A percentile compares a stretch with the other conserved stretches of the same genome.
These are phyloP conservation scores for Guillardia theta DNA, from an alignment of 78 protist species.

Conservation along the genomic window DNA sequence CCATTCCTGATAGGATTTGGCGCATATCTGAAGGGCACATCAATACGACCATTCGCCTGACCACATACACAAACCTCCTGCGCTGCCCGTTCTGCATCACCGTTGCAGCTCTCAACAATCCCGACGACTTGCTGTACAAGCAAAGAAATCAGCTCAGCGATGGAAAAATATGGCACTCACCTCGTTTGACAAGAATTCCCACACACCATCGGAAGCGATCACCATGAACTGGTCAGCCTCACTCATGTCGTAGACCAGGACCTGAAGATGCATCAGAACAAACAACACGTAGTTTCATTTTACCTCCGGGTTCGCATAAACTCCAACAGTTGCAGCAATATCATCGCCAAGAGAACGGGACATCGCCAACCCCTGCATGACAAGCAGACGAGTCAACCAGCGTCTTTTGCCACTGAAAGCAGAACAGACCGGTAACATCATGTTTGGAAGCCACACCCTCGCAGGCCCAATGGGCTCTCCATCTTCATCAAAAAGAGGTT, in stretches of 20 bases:
- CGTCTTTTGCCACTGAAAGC: too few species aligned
- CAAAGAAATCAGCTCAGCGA: too few species aligned
- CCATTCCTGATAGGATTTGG: background rate
- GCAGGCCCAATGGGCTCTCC: constrained; percentile 15
- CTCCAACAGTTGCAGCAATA: constrained; percentile 7
- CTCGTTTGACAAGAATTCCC: background rate
- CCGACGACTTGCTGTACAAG: background rate
- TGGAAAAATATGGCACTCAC: too few species aligned
- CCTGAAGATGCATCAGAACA: too few species aligned
- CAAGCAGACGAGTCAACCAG: too few species aligned
- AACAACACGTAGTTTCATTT: too few species aligned
- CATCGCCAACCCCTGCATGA: constrained; percentile 33
- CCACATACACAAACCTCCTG: too few species aligned
- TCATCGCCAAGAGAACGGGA: background rate
- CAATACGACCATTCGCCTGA: too few species aligned
- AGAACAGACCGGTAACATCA: constrained; percentile 20
- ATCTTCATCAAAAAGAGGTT: background rate
- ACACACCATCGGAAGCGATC: background rate
- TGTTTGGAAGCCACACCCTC: constrained; percentile 9
- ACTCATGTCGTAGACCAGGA: background rate
- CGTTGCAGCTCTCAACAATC: background rate
- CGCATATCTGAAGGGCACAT: too few species aligned
- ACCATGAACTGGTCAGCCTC: background rate
- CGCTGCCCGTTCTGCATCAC: background rate
- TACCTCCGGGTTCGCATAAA: background rate